Conservation (phyloP, 371 early-diverging fungal genomes). For the Blyttiomyces sp. region DNA sequence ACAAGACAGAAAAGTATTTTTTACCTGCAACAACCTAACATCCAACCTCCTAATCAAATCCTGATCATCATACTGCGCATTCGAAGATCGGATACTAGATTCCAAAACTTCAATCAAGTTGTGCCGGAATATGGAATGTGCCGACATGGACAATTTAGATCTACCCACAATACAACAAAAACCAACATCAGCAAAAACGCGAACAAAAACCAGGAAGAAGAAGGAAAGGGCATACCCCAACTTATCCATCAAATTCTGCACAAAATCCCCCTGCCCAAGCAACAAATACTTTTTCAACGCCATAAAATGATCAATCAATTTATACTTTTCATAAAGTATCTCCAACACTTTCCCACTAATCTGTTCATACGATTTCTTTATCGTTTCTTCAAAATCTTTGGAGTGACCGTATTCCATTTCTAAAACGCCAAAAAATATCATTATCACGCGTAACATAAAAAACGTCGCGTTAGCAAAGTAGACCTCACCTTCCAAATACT, state of each 20-base stretch:
- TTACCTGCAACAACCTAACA: conserved; percentile 66
- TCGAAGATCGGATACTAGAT: conserved; percentile 82
- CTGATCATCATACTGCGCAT: conserved; percentile 82
- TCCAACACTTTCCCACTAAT: conserved; percentile 72
- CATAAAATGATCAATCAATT: conserved; percentile 76
- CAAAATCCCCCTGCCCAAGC: conserved; percentile 94
- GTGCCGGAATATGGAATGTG: conserved; percentile 76
- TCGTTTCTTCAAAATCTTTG: conserved; percentile 63
- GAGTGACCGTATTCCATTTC: conserved; percentile 70
- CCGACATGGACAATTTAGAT: conserved; percentile 65
- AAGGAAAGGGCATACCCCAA: conserved; percentile 56
- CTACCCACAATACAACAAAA: no score
- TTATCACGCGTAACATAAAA: no score
- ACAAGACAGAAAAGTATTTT: not conserved
- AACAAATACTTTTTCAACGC: conserved; percentile 89
- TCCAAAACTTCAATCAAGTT: conserved; percentile 84
- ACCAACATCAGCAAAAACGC: no score
- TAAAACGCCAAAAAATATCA: no score
- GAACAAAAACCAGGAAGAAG: not conserved
- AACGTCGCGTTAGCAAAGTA: no score
- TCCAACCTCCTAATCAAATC: conserved; percentile 76
- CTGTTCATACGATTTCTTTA: conserved; percentile 67
- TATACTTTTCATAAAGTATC: conserved; percentile 70
- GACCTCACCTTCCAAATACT: conserved; percentile 1
- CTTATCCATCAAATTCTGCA: conserved; percentile 80